Evolutionary conservation across 345 rosid species (phyloP).

Genomic region (Conringia planisiliqua): DNA sequence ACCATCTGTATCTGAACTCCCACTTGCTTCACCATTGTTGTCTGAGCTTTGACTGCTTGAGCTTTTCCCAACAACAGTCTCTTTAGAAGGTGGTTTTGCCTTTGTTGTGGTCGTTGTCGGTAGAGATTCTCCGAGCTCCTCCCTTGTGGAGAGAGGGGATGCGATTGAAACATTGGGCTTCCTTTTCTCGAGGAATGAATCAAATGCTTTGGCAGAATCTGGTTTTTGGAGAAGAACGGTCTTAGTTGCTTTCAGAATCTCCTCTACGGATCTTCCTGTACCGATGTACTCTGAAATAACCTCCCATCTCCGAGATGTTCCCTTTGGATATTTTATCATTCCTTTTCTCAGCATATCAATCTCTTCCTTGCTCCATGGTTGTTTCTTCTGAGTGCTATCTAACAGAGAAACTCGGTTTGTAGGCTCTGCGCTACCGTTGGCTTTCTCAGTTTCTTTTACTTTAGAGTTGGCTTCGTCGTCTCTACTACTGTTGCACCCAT

Average conservation of each 20-base stretch:
- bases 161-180: conserved; percentile 65
- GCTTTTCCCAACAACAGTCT: conserved; percentile 35
- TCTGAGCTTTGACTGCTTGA: conserved; percentile 40
- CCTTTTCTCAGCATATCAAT: conserved; percentile 93
- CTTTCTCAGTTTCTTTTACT: conserved; percentile 45
- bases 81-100: conserved; percentile 21
- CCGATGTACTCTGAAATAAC: conserved; percentile 93
- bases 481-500: conserved; percentile 40
- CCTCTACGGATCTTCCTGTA: conserved; percentile 91
- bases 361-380: conserved; percentile 89
- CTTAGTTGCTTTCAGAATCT: conserved; percentile 90
- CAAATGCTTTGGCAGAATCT: conserved; percentile 81
- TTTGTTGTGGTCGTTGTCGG: conserved; percentile 20
- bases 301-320: conserved; percentile 97
- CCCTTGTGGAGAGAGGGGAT: conserved; percentile 89
- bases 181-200: conserved; percentile 95
- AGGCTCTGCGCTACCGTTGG: conserved; percentile 39
- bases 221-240: conserved; percentile 98
- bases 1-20: conserved; percentile 65
- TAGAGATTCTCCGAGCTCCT: conserved; percentile 49
- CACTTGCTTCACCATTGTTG: conserved; percentile 40
- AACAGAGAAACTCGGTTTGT: conserved; percentile 32
- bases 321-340: conserved; percentile 81
- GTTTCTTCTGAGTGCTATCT: conserved; percentile 53
- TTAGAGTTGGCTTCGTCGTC: conserved; percentile 35